Base-by-base conservation (phyloP, 2,329 filamentous ascomycete genomes). In the Sclerotinia borealis region DNA sequence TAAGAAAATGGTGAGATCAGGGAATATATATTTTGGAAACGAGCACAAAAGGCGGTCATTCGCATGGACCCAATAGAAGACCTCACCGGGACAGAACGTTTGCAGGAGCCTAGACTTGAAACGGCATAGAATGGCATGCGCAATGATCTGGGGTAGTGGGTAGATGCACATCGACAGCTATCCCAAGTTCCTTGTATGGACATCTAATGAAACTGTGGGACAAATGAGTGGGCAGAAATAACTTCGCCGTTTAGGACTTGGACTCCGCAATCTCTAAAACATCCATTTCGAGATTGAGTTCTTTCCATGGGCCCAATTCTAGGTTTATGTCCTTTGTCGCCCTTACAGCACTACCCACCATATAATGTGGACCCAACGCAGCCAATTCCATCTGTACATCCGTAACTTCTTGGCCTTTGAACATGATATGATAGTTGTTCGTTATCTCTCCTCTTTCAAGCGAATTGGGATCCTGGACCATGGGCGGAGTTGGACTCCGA, bases 361-460 rank as follows among this genome's bases (percentile, higher is more conserved):
- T 74, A 34, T 70, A 75, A 49, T 68, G 64, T 13, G 25, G 39
- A 4, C 72, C 73, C 3, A 74, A 54, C 10, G 72, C 71, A 4
- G 54, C 54, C 27, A 75, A 48, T 34, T 72, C 70, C 66, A 73
- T 72, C 25, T 63, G 68, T 4, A 74, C 72, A 64, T 73, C 65
- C 8, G 51, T 66, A 6, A 75, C 66, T 17, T 48, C 61, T 27
- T 65, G 65, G 10, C 65, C 68, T 36, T 71, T 69, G 61, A 74
- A 71, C 13, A 63, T 55, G 22, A 72, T 72, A 1, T 61, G 54
- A 50, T 72, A 71, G 6, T 69, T 62, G 4, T 59, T 64, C 2
- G 61, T 48, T 2, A 60, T 62, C 9, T 70, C 69, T 50, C 71
- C 72, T 29, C 50, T 48, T n/a, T 67, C 67, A 11, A 74, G 61